Percentiles rank a stretch among this genome's conserved stretches.
phyloP scores from a whole-genome alignment of 2,329 filamentous ascomycete genomes.

The Huntiella abstrusa region DNA sequence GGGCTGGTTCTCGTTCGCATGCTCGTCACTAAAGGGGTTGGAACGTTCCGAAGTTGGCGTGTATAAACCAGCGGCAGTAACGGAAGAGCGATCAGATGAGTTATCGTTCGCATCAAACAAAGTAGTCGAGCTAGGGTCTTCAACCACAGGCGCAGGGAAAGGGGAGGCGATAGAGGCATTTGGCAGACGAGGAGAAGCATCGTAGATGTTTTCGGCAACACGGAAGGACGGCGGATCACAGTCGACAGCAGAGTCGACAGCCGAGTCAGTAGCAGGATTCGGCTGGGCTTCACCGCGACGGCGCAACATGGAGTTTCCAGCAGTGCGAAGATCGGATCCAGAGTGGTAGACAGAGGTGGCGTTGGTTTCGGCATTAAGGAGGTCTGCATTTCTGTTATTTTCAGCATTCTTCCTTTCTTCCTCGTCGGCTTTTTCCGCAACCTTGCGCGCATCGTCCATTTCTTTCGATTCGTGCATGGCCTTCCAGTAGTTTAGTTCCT shows the following conservation, averaged over 20 bases:
- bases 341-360: conserved; percentile 40
- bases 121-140: conserved; percentile 18
- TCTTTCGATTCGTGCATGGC: conserved; percentile 31
- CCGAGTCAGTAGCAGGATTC: conserved; percentile 16
- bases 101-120: conserved; percentile 1
- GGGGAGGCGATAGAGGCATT: not conserved
- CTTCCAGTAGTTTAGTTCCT: conserved; percentile 50
- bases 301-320: conserved; percentile 25
- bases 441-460: conserved; percentile 16
- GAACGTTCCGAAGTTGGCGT: conserved; percentile 5
- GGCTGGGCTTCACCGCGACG: conserved; percentile 24
- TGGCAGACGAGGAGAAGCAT: conserved; percentile 22
- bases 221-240: conserved; percentile 24
- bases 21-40: conserved; percentile 8
- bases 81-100: conserved; percentile 5
- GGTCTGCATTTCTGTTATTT: conserved; percentile 38
- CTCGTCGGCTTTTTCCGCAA: conserved; percentile 10
- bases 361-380: conserved; percentile 30
- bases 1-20: conserved; percentile 1
- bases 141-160: not conserved
- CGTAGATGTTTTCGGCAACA: conserved; percentile 35
- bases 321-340: conserved; percentile 25
- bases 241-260: not conserved
- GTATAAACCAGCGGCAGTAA: not conserved
- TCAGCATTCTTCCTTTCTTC: conserved; percentile 11